These are phyloP conservation scores for Calocybe gangraenosa DNA, from an alignment of 768 basidiomycete species.

Conservation along the genomic window DNA sequence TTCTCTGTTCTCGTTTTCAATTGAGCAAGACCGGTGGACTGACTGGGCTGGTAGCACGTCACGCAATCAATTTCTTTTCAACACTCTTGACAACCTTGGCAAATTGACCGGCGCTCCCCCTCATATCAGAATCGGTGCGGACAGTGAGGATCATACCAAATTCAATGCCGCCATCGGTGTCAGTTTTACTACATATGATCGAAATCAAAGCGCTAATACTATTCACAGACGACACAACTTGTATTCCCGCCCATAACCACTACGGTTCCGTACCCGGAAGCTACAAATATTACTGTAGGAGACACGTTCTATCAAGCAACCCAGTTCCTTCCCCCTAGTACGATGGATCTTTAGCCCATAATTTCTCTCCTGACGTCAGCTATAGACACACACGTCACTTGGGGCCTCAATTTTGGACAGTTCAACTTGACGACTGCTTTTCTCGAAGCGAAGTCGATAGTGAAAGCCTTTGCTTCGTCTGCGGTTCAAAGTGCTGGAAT, in stretches of 20 bases:
- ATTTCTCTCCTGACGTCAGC: not conserved
- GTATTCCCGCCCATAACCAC: slow-evolving; percentile 45
- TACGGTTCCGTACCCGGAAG: slow-evolving; percentile 62
- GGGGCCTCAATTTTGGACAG: slow-evolving; percentile 64
- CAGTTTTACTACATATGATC: slow-evolving; percentile 1
- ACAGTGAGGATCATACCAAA: slow-evolving; percentile 54
- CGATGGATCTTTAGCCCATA: not conserved
- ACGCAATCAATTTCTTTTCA: slow-evolving; percentile 56
- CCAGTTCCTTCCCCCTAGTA: slow-evolving; percentile 16
- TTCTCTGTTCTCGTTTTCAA: slow-evolving; percentile 57
- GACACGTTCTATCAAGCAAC: slow-evolving; percentile 43
- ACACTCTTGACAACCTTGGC: slow-evolving; percentile 51
- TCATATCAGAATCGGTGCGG: slow-evolving; percentile 54
- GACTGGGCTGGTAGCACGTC: slow-evolving; percentile 57
- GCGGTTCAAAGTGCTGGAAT: slow-evolving; percentile 36
- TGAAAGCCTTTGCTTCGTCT: slow-evolving; percentile 41
- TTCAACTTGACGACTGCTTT: slow-evolving; percentile 46
- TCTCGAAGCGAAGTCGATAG: slow-evolving; percentile 43
- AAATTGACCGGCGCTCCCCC: slow-evolving; percentile 46
- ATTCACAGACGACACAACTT: slow-evolving; percentile 36
- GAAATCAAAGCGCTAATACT: not conserved
- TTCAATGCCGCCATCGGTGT: slow-evolving; percentile 48
- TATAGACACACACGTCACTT: slow-evolving; percentile 56
- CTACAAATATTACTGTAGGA: slow-evolving; percentile 52
- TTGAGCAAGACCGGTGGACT: slow-evolving; percentile 67